A percentile compares a stretch with the other conserved stretches of the same genome.
Conservation (phyloP, 768 basidiomycete genomes). For the Trichaptum fuscoviolaceum region DNA sequence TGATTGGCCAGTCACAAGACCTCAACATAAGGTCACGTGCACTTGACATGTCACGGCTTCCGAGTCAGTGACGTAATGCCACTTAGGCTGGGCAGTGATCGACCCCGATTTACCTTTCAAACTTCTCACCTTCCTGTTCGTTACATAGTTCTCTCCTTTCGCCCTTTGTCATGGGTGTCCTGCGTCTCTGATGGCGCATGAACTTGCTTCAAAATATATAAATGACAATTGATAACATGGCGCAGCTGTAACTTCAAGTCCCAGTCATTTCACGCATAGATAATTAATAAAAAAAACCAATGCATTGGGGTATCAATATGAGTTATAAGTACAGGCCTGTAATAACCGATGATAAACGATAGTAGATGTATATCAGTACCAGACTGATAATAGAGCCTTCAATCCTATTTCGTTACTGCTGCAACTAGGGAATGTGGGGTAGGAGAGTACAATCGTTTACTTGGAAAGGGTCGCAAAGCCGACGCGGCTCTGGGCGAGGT, state of each 20-base stretch:
- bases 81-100: too few species aligned
- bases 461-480: slow-evolving; percentile 13
- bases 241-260: too few species aligned
- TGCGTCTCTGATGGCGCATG: too few species aligned
- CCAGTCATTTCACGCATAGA: too few species aligned
- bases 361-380: not conserved
- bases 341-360: not conserved
- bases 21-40: slow-evolving; percentile 4
- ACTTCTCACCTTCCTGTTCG: too few species aligned
- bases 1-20: slow-evolving; percentile 1
- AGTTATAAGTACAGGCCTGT: not conserved
- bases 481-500: slow-evolving; percentile 14
- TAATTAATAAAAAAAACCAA: not conserved
- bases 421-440: not conserved
- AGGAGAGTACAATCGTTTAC: not conserved
- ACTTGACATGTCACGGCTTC: not conserved
- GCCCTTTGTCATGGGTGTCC: too few species aligned
- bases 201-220: too few species aligned
- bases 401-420: not conserved
- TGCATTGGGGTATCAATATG: not conserved
- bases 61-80: too few species aligned
- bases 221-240: too few species aligned
- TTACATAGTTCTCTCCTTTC: too few species aligned
- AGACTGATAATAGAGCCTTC: not conserved
- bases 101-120: too few species aligned